Evolutionary conservation across 371 early-diverging fungal genomes (phyloP), one percentile per base, ranked within the genome.

Genomic region (Umbelopsis sp.): DNA sequence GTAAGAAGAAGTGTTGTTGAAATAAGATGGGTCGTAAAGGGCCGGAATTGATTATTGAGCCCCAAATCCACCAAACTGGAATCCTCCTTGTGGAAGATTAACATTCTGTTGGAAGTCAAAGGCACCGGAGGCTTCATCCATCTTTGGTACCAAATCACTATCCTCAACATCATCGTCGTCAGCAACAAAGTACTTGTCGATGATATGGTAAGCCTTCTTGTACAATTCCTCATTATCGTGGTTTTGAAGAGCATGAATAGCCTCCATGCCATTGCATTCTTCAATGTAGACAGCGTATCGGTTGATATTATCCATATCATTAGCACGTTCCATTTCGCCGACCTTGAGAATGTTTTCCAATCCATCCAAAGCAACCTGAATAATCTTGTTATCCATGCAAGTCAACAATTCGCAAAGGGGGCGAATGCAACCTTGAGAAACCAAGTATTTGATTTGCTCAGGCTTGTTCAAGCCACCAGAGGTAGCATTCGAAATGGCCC

Each of bases 401-500:
- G 79, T 87, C 69, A 99, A 82, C 68, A 99, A 87, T 74, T 97
- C 96, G 79, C 97, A 95, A 51, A 99, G 82, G 9, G 99, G 98
- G 75, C 91, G 93, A 77, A 99, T 97, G 78, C 93, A 89, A 18
- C 97, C 97, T 71, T 93, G 92, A 45, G 86, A 77, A 44, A 98
- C 97, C 35, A 99, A 83, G 79, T 96, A 95, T 74, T 87, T 85
- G 64, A 95, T 91, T 73, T 96, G 97, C 12, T 94, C 93, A 16
- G 98, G 97, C 77, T 92, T 88, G 71, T 87, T 87, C 20, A 96
- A 76, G 22, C 95, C 96, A 37, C 96, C 96, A 6, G 97, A 93
- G 0, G 98, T 97, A 22, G 99, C 99, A 77, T 99, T 99, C 20
- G 97, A 96, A 63, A 99, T 91, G 52, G 99, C 99, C 99, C 99